phyloP scores from a whole-genome alignment of 345 rosid species.

The Adansonia digitata region DNA sequence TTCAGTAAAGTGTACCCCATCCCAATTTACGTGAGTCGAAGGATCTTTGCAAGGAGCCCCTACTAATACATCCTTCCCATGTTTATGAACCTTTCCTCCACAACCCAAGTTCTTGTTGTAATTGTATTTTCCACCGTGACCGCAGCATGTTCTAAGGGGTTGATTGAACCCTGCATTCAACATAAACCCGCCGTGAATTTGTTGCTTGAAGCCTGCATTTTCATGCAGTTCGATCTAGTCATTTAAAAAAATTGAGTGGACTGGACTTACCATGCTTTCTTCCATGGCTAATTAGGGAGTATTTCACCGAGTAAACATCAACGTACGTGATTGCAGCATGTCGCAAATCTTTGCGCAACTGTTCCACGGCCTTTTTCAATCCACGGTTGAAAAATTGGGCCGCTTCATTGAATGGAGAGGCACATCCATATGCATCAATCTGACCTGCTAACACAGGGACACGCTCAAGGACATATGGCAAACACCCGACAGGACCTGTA shows the following conservation, averaged over 20 bases:
- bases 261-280: conserved; percentile 6
- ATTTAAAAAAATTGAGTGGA: neutral
- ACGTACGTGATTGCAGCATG: conserved; percentile 55
- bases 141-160: conserved; percentile 62
- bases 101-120: conserved; percentile 39
- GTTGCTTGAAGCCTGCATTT: conserved; percentile 39
- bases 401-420: conserved; percentile 53
- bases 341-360: conserved; percentile 48
- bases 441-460: conserved; percentile 30
- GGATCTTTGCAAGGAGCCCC: conserved; percentile 51
- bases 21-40: conserved; percentile 51
- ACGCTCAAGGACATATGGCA: conserved; percentile 48
- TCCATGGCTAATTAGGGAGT: conserved; percentile 38
- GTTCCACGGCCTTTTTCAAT: conserved; percentile 32
- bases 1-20: conserved; percentile 69
- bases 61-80: conserved; percentile 41
- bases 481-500: conserved; percentile 72
- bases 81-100: conserved; percentile 36
- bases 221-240: neutral
- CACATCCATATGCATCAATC: conserved; percentile 55
- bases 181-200: neutral
- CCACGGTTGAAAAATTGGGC: conserved; percentile 45
- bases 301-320: conserved; percentile 55
- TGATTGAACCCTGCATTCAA: conserved; percentile 47
- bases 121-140: conserved; percentile 78